These are phyloP conservation scores for Hemerocallis citrina DNA, from an alignment of 106 monocot species.

Conservation along the genomic window DNA sequence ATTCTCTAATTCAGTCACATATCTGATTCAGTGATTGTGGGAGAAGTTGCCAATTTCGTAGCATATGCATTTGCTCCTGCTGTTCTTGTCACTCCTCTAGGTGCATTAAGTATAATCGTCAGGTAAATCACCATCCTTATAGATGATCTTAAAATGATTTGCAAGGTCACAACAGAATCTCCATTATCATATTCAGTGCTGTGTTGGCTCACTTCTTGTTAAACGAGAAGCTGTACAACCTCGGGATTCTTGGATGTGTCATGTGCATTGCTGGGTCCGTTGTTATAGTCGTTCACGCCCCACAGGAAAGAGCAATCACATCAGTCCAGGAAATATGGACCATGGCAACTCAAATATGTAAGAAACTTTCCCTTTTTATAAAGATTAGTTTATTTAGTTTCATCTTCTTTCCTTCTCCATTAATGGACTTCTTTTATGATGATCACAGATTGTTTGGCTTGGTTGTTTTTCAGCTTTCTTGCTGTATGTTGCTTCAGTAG, in stretches of 20 bases:
- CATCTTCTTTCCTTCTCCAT: neutral
- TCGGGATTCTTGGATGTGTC: slow-evolving; percentile 83
- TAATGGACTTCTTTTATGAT: slow-evolving; percentile 8
- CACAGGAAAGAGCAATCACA: slow-evolving; percentile 63
- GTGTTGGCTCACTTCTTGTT: slow-evolving; percentile 65
- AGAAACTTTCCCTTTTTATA: neutral
- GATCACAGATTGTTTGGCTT: slow-evolving; percentile 6
- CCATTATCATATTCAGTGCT: slow-evolving; percentile 23
- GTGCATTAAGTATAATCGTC: slow-evolving; percentile 91
- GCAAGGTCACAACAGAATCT: neutral
- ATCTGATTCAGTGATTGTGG: slow-evolving; percentile 63
- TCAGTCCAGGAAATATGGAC: slow-evolving; percentile 86
- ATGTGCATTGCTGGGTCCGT: slow-evolving; percentile 86
- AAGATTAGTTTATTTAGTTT: neutral
- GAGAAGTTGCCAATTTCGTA: slow-evolving; percentile 91
- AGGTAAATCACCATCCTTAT: slow-evolving; percentile 39
- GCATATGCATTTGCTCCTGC: slow-evolving; percentile 96
- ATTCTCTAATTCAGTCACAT: neutral
- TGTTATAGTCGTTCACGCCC: slow-evolving; percentile 81
- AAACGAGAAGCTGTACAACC: slow-evolving; percentile 61
- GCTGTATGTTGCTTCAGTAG: slow-evolving; percentile 50
- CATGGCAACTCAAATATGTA: slow-evolving; percentile 53
- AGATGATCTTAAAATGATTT: neutral
- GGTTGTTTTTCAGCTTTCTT: slow-evolving; percentile 64
- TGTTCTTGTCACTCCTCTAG: slow-evolving; percentile 87